Conservation (phyloP, 1,139 yeast species). For the Protomyces pachydermus region DNA sequence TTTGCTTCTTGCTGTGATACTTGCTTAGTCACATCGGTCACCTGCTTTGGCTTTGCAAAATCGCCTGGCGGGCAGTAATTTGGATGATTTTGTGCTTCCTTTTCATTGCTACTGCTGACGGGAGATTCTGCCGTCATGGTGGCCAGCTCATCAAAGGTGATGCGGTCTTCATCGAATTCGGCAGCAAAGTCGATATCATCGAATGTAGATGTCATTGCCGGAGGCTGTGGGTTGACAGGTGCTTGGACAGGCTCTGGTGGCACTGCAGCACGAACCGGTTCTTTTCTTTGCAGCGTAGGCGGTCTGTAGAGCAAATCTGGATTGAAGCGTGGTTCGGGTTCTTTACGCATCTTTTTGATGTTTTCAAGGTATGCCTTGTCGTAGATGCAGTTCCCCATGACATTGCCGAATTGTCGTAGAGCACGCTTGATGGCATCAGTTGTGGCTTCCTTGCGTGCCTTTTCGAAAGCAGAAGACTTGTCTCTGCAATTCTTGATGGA, state of each 20-base stretch:
- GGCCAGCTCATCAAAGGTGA: constrained; percentile 12
- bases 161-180: constrained; percentile 23
- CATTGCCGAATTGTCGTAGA: constrained; percentile 70
- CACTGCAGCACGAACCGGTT: not conserved
- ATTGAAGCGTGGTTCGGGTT: constrained; percentile 11
- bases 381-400: constrained; percentile 69
- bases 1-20: constrained; percentile 19
- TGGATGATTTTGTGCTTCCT: not conserved
- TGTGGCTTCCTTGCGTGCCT: constrained; percentile 67
- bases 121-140: not conserved
- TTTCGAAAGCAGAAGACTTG: constrained; percentile 67
- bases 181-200: constrained; percentile 15
- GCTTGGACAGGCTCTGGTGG: not conserved
- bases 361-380: constrained; percentile 54
- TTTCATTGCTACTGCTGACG: not conserved
- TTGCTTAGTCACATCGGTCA: not conserved
- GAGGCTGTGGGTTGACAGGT: constrained; percentile 2
- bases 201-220: not conserved
- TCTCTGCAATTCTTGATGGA: constrained; percentile 59
- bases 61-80: constrained; percentile 14
- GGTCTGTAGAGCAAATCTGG: constrained; percentile 19
- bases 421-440: constrained; percentile 76
- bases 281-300: not conserved
- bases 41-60: not conserved
- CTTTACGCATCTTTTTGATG: constrained; percentile 45